Evolutionary conservation across 192 early-diverging fungal genomes (phyloP).

Genomic region (Fimicolochytrium jonesii): DNA sequence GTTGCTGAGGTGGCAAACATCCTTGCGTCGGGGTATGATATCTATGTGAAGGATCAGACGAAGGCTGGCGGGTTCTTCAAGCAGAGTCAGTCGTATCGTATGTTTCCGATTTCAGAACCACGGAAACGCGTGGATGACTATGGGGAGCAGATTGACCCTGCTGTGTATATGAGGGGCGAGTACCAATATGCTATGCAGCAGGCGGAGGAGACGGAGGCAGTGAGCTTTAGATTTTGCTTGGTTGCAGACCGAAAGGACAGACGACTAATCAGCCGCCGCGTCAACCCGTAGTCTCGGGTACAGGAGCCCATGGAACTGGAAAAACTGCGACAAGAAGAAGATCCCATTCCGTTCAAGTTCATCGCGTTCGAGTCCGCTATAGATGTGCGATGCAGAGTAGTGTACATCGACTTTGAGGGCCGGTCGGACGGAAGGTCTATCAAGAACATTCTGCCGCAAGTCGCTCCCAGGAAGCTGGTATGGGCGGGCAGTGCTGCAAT

Average conservation of each 20-base stretch:
- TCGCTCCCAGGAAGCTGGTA: conserved; percentile 77
- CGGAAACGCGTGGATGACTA: conserved; percentile 89
- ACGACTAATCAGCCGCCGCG: too few species aligned
- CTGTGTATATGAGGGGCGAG: conserved; percentile 32
- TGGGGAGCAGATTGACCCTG: conserved; percentile 73
- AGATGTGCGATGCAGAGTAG: conserved; percentile 65
- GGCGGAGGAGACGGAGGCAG: conserved; percentile 33
- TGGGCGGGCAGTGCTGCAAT: too few species aligned
- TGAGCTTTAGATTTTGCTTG: too few species aligned
- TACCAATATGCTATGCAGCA: conserved; percentile 31
- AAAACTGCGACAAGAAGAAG: conserved; percentile 47
- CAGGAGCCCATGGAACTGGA: conserved; percentile 38
- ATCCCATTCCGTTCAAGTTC: conserved; percentile 77
- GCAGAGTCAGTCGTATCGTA: conserved; percentile 66
- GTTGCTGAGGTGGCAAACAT: conserved; percentile 41
- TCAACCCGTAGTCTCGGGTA: background rate
- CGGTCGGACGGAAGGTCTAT: conserved; percentile 81
- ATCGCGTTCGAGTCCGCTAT: conserved; percentile 53
- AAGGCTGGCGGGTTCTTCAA: conserved; percentile 73
- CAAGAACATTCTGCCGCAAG: conserved; percentile 77
- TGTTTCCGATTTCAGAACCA: conserved; percentile 85
- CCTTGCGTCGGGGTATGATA: conserved; percentile 63
- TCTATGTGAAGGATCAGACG: conserved; percentile 76
- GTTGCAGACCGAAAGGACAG: too few species aligned
- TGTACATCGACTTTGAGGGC: conserved; percentile 91